Evolutionary conservation across 257 asterid species (phyloP).

Genomic region (Penstemon davidsonii): DNA sequence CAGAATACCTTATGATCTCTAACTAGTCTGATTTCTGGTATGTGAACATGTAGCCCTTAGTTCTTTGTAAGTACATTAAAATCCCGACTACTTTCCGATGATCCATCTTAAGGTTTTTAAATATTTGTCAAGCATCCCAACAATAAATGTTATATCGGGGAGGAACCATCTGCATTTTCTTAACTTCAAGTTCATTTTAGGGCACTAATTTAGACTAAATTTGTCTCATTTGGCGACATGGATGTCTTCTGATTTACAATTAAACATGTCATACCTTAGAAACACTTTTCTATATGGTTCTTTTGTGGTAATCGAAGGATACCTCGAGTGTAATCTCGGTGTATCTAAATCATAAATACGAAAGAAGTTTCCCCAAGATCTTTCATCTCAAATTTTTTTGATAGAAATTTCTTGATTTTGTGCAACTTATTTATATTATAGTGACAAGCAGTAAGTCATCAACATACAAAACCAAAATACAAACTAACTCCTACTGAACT

Average conservation of each 20-base stretch:
- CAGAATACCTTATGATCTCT: too few relatives aligned
- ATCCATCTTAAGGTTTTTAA: too few relatives aligned
- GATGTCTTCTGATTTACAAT: background rate
- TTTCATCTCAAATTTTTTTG: too few relatives aligned
- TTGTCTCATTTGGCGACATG: background rate
- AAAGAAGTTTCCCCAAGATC: background rate
- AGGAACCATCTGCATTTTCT: too few relatives aligned
- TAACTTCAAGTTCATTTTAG: background rate
- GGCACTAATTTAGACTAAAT: background rate
- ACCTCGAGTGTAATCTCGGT: background rate
- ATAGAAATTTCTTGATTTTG: too few relatives aligned
- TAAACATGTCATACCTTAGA: background rate
- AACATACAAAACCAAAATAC: background rate
- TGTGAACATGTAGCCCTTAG: too few relatives aligned
- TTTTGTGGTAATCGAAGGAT: background rate
- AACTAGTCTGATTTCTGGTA: too few relatives aligned
- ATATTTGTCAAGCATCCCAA: too few relatives aligned
- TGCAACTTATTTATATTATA: too few relatives aligned
- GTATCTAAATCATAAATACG: background rate
- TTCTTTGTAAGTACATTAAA: too few relatives aligned
- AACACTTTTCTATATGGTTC: background rate
- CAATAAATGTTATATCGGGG: too few relatives aligned
- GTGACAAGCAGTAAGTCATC: background rate
- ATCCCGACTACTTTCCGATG: too few relatives aligned
- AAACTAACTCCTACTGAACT: background rate